Evolutionary conservation across 768 basidiomycete genomes (phyloP).

Genomic region (Leccinum longicurvipes): DNA sequence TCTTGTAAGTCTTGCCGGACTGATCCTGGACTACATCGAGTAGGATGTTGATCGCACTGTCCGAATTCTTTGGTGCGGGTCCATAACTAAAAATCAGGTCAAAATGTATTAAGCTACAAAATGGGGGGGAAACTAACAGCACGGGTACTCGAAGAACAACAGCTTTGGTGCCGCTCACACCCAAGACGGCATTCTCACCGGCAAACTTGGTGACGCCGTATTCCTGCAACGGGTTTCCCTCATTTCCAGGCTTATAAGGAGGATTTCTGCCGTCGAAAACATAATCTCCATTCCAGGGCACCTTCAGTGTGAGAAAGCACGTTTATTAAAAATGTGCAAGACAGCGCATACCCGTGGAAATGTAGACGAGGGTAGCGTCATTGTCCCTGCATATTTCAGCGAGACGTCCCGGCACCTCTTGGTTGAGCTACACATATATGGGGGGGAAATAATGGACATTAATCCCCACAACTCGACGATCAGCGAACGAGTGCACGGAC

Average conservation of each 20-base stretch:
- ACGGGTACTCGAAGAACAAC: slow-evolving; percentile 88
- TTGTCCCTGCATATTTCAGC: slow-evolving; percentile 61
- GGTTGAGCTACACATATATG: slow-evolving; percentile 64
- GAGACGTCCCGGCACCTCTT: slow-evolving; percentile 67
- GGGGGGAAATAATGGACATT: background rate
- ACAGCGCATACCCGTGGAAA: slow-evolving; percentile 71
- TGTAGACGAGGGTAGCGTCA: slow-evolving; percentile 76
- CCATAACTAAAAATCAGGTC: slow-evolving; percentile 65
- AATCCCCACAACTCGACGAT: background rate
- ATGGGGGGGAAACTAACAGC: slow-evolving; percentile 48
- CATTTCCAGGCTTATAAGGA: slow-evolving; percentile 74
- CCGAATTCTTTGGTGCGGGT: slow-evolving; percentile 76
- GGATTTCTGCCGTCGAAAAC: slow-evolving; percentile 94
- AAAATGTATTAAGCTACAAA: background rate
- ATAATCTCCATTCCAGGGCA: slow-evolving; percentile 57
- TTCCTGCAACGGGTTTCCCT: slow-evolving; percentile 80
- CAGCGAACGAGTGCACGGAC: slow-evolving; percentile 35
- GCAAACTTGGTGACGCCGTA: slow-evolving; percentile 87
- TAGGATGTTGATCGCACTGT: slow-evolving; percentile 87
- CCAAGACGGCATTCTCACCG: slow-evolving; percentile 78
- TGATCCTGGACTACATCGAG: slow-evolving; percentile 85
- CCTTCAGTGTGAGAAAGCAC: slow-evolving; percentile 7
- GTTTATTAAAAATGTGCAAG: background rate
- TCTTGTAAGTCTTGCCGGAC: slow-evolving; percentile 84
- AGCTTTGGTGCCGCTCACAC: slow-evolving; percentile 51